Evolutionary conservation across 192 early-diverging fungal genomes (phyloP), one percentile per base, ranked within the genome.

Genomic region (Pilaira anomala): DNA sequence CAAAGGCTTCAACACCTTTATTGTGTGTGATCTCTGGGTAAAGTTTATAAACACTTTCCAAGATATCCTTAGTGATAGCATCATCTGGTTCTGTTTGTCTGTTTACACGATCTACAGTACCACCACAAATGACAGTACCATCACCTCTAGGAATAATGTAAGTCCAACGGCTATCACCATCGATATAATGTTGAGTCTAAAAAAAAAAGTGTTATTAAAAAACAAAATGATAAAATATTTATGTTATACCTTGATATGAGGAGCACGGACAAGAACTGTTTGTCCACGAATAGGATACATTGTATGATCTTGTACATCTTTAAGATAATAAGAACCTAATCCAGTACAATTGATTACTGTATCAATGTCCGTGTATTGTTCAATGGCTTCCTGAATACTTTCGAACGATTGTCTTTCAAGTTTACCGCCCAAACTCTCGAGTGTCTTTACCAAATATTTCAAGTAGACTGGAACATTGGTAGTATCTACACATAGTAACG

Each of bases 81-180:
- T 16, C 22, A 62, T 81, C 50, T 36, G 72, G 62, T 14, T 18
- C 19, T 14, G 54, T 57, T 6, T 77, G 62, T 46, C 71, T 75
- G 62, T 68, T 74, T 8, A 56, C 54, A 45, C 12, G 26, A 46
- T 57, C 26, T 28, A 59, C 80, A 3, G 91, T 91, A 1, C 92
- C 92, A 33, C 92, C 93, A 0, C 93, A 71, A 48, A 93, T 78
- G 19, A 92, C 91, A 28, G 80, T 79, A 7, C 90, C 91, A 62
- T 89, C 84, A 8, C 80, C 78, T 18, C 93, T 80, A 7, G 92
- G 93, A 57, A 95, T 95, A n/a, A 94, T 82, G 72, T 95, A 95
- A 41, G 86, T 82, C 44, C 83, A 74, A 55, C 75, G 61, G 60
- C 36, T 11, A 4, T 41, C 41, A 57, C 55, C 55, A 39, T 57